phyloP scores from a whole-genome alignment of 139 green algal genomes.

The Gonium pectorale region DNA sequence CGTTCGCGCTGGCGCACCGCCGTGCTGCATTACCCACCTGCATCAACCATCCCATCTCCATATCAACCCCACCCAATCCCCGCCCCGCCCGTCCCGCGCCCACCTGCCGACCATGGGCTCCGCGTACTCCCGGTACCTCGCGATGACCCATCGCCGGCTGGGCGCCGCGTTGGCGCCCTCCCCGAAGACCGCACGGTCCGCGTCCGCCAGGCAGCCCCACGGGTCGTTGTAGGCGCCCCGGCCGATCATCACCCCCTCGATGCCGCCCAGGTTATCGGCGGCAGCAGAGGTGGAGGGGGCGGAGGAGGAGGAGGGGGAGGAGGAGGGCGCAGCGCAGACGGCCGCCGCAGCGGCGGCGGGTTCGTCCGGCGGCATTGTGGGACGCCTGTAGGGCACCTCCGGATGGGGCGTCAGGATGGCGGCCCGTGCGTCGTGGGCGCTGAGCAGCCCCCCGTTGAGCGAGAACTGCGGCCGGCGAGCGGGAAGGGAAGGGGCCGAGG shows the following conservation, averaged over 20 bases:
- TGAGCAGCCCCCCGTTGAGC: constrained; percentile 66
- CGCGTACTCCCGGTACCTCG: constrained; percentile 79
- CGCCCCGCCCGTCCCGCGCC: background rate
- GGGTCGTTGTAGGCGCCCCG: constrained; percentile 88
- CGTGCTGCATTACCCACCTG: no score
- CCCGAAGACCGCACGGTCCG: constrained; percentile 82
- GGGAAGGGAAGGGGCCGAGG: background rate
- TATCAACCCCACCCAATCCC: background rate
- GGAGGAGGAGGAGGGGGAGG: background rate
- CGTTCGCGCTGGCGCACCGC: no score
- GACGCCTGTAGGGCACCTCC: constrained; percentile 11
- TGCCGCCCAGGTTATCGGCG: background rate
- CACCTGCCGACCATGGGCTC: constrained; percentile 74
- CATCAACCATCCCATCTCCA: background rate
- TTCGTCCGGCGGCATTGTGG: background rate
- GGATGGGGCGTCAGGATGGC: constrained; percentile 42
- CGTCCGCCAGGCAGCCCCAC: constrained; percentile 84
- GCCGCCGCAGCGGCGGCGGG: background rate
- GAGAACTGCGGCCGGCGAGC: constrained; percentile 40
- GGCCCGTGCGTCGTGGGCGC: constrained; percentile 54
- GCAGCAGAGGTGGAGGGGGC: background rate
- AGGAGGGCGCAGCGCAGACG: background rate
- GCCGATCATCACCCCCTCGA: constrained; percentile 93
- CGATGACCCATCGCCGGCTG: constrained; percentile 79
- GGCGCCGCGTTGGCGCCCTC: constrained; percentile 65